Evolutionary conservation across 208 protist genomes (phyloP), one percentile per base, ranked within the genome.

Genomic region (Trypanosoma melophagium): DNA sequence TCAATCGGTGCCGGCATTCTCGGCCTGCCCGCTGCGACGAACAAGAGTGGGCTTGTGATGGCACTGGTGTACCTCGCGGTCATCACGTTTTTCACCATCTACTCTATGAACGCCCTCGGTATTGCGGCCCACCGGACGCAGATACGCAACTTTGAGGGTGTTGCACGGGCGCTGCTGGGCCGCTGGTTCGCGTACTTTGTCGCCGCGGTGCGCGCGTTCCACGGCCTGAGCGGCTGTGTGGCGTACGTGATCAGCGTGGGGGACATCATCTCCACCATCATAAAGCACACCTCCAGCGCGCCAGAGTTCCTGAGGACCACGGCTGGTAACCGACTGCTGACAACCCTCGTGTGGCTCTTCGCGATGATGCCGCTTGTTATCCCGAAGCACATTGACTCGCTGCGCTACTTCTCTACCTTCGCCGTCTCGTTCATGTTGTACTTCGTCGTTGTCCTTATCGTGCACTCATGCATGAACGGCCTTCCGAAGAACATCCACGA

Each of bases 1-100:
- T 79, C 84, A 35, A 59, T 93, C 16, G 87, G 87, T 24, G 87
- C 74, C 19, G 84, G 84, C 40, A 84, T 85, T 50, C 71, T 84
- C 1, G 66, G 67, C 1, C 59, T 87, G 22, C 81, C 84, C 2
- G 38, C 56, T 12, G 84, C 80, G n/a, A 58, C 67, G n/a, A 66
- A 79, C 64, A 69, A 25, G 35, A 60, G 35, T 25, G 86, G 86
- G 14, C 42, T 90, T 13, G 66, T 76, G 42, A 77, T 85, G 17
- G 47, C 73, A 12, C 41, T 76, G 25, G 38, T 77, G 10, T 72
- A 72, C 49, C 69, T 90, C 25, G 71, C 69, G 7, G 41, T 76
- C 12, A 71, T 71, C 40, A 70, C 81, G 40, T 70, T 86, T 61
- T n/a, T 60, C 14, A 82, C 77, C 4, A 58, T 82, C 8, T 82